Conservation (phyloP, 192 early-diverging fungal species). For the Coemansia sp. region DNA sequence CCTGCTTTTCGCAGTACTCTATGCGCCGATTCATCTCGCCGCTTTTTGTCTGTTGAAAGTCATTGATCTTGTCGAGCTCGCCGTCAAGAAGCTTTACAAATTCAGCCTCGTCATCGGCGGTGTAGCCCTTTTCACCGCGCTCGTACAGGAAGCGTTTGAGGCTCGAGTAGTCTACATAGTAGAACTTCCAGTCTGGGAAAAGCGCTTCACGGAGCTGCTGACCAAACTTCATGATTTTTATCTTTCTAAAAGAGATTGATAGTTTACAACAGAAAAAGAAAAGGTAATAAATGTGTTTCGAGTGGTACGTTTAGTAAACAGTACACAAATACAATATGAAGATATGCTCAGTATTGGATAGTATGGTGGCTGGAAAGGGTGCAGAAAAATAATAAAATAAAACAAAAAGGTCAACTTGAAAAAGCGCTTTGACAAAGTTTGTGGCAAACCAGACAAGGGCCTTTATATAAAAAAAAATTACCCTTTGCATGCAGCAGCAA, state of each 20-base stretch:
- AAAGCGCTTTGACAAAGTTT: constrained; percentile 1
- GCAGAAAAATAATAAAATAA: too few species aligned
- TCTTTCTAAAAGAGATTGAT: neutral
- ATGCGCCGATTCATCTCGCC: constrained; percentile 72
- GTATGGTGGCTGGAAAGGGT: neutral
- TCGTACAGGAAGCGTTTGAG: constrained; percentile 84
- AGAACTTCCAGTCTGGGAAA: constrained; percentile 84
- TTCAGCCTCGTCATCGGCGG: constrained; percentile 77
- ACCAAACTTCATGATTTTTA: constrained; percentile 83
- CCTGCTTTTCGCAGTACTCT: constrained; percentile 62
- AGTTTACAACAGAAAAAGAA: neutral
- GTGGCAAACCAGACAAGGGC: neutral
- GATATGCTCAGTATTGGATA: neutral
- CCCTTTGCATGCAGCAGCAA: neutral
- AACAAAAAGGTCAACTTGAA: neutral
- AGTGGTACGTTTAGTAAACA: neutral
- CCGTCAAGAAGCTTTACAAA: constrained; percentile 86
- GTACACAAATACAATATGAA: neutral
- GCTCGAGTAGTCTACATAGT: constrained; percentile 85
- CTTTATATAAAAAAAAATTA: constrained; percentile 7
- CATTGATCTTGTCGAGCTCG: constrained; percentile 87
- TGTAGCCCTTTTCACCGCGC: constrained; percentile 64
- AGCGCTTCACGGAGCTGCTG: constrained; percentile 76
- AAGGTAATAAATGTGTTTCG: neutral
- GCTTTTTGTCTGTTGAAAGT: constrained; percentile 73